phyloP scores from a whole-genome alignment of 768 basidiomycete species.

The Suillus plorans region DNA sequence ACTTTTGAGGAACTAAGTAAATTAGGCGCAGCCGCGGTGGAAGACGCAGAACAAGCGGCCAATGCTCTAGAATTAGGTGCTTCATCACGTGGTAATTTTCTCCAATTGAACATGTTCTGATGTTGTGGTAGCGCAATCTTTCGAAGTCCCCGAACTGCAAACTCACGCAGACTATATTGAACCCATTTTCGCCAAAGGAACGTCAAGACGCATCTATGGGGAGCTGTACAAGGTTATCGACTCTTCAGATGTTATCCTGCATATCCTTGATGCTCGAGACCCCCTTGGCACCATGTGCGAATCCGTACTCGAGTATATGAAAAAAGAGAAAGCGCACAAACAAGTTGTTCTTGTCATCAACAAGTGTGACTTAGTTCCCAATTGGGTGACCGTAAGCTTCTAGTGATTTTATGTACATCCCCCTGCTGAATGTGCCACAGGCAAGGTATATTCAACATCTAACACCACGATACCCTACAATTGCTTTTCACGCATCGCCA shows the following conservation, averaged over 20 bases:
- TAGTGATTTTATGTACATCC: not conserved
- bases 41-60: constrained; percentile 49
- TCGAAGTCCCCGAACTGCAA: constrained; percentile 22
- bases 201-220: constrained; percentile 93
- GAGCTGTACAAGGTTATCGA: constrained; percentile 99
- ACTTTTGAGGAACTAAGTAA: constrained; percentile 89
- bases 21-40: constrained; percentile 53
- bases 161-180: constrained; percentile 83
- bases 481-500: constrained; percentile 98
- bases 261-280: constrained; percentile 94
- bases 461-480: constrained; percentile 91
- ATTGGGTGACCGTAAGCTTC: constrained; percentile 91
- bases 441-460: constrained; percentile 96
- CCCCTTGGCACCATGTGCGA: constrained; percentile 95
- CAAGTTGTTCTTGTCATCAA: constrained; percentile 96
- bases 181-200: constrained; percentile 94
- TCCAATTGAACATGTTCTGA: not conserved
- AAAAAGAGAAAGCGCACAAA: constrained; percentile 97
- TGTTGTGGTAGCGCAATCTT: not conserved
- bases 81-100: constrained; percentile 22
- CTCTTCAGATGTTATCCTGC: constrained; percentile 94
- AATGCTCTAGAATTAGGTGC: constrained; percentile 38
- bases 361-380: constrained; percentile 98
- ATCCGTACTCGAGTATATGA: constrained; percentile 88
- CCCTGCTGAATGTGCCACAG: constrained; percentile 37